Evolutionary conservation across 805 yeast genomes (phyloP).

Genomic region (Wickerhamomyces ciferrii): DNA sequence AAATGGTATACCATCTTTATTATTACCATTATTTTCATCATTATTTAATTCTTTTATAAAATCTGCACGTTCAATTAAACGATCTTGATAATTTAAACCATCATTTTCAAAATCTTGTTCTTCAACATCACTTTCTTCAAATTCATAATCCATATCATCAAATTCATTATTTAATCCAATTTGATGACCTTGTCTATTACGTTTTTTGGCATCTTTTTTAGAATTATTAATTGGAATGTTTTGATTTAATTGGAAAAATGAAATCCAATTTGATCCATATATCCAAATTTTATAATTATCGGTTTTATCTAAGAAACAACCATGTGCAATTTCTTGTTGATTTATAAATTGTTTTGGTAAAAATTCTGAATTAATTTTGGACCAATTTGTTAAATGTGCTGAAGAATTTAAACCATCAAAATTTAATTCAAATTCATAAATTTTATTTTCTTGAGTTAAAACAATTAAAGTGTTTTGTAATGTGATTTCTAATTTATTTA

Average conservation of each 20-base stretch:
- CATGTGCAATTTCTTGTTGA: slow-evolving; percentile 65
- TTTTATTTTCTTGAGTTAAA: slow-evolving; percentile 67
- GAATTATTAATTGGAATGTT: slow-evolving; percentile 43
- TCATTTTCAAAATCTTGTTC: slow-evolving; percentile 7
- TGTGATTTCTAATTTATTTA: slow-evolving; percentile 60
- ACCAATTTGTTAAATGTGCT: slow-evolving; percentile 65
- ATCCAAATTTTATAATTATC: slow-evolving; percentile 58
- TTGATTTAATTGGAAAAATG: slow-evolving; percentile 60
- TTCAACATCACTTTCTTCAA: slow-evolving; percentile 21
- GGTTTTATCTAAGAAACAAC: slow-evolving; percentile 49
- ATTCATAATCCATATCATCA: slow-evolving; percentile 22
- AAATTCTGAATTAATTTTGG: slow-evolving; percentile 66
- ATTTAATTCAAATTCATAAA: slow-evolving; percentile 58
- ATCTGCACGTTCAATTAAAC: slow-evolving; percentile 4
- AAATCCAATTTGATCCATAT: slow-evolving; percentile 83
- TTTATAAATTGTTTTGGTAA: slow-evolving; percentile 60
- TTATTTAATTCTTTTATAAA: slow-evolving; percentile 10
- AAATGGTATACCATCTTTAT: slow-evolving; percentile 41
- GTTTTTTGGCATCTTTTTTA: slow-evolving; percentile 28
- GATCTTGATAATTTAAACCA: slow-evolving; percentile 4
- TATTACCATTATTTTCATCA: slow-evolving; percentile 25
- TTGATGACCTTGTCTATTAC: slow-evolving; percentile 37
- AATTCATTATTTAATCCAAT: slow-evolving; percentile 31
- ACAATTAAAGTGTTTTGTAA: slow-evolving; percentile 47
- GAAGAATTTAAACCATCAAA: not conserved